Evolutionary conservation across 2,329 filamentous ascomycete genomes (phyloP), one percentile per base, ranked within the genome.

Genomic region (Ophiostoma sp.): DNA sequence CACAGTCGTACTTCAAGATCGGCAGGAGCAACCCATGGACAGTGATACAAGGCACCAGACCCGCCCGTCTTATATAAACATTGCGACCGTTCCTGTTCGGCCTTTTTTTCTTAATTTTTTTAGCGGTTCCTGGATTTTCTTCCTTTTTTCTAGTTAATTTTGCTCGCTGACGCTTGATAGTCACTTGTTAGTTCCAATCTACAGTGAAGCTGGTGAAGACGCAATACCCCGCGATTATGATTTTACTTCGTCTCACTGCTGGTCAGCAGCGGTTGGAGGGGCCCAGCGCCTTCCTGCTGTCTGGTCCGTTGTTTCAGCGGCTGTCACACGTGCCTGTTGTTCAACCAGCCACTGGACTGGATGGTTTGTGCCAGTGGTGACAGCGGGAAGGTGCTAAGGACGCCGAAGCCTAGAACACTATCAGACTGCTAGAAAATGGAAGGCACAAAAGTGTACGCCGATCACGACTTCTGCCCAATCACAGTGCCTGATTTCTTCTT

Each of bases 281-380:
- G 70, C 25, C 63, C 25, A 31, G 25, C 15, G 15, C 42, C 15
- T 33, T 42, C 42, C 42, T 48, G 39, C 15, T 42, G 8, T 45
- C 39, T 8, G 39, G 39, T 22, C 6, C n/a, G n/a, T n/a, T 17
- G 36, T 28, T 55, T 64, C 70, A 64, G 70, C 31, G 55, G 57
- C 57, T 33, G n/a, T 22, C 31, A 50, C 70, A 71, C 70, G 42
- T 71, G 59, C 45, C 48, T 66, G 48, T 28, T 50, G 12, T 2
- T 42, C 36, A 28, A n/a, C 31, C 70, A 48, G 59, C 59, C 70
- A 72, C 31, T 72, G 70, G 70, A 50, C 70, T 66, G 15, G 36
- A 2, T 15, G 22, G 9, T 22, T 55, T 28, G 9, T 55, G 50
- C n/a, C 25, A 12, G 22, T 55, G 6, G 7, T 25, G 22, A 55